Conservation (phyloP, 192 early-diverging fungal genomes). For the Coemansia sp. region DNA sequence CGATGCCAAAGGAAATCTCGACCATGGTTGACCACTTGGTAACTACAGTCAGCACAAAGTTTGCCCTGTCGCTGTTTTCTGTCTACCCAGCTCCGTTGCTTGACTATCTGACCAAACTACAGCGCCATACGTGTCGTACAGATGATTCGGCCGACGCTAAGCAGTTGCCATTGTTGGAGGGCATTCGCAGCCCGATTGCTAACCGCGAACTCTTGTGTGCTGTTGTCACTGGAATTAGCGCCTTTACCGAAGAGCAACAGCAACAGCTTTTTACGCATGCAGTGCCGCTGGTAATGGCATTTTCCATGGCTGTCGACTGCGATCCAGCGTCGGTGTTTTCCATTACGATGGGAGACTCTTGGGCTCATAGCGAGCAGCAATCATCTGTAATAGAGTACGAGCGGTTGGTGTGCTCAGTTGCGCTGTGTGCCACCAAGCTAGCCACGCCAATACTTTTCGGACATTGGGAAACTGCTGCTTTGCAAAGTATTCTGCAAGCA, state of each 20-base stretch:
- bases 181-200: conserved; percentile 10
- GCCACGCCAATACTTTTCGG: conserved; percentile 15
- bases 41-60: conserved; percentile 14
- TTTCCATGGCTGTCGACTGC: conserved; percentile 25
- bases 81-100: conserved; percentile 4
- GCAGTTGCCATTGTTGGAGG: conserved; percentile 15
- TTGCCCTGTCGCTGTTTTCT: conserved; percentile 19
- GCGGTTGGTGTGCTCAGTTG: conserved; percentile 18
- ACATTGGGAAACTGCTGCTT: conserved; percentile 20
- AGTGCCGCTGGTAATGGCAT: conserved; percentile 17
- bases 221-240: conserved; percentile 13
- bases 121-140: background rate
- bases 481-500: conserved; percentile 10
- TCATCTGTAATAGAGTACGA: conserved; percentile 12
- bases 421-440: conserved; percentile 14
- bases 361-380: conserved; percentile 2
- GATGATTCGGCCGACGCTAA: no score
- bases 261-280: conserved; percentile 9
- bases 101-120: conserved; percentile 17
- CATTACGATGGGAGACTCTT: background rate
- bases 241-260: conserved; percentile 30
- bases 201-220: conserved; percentile 31
- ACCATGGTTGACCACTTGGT: conserved; percentile 13
- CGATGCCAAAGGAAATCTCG: conserved; percentile 7
- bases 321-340: conserved; percentile 25